A percentile compares a stretch with the other conserved stretches of the same genome.
Evolutionary conservation across 331 rosid genomes (phyloP).

Genomic region (Ulmus americana): DNA sequence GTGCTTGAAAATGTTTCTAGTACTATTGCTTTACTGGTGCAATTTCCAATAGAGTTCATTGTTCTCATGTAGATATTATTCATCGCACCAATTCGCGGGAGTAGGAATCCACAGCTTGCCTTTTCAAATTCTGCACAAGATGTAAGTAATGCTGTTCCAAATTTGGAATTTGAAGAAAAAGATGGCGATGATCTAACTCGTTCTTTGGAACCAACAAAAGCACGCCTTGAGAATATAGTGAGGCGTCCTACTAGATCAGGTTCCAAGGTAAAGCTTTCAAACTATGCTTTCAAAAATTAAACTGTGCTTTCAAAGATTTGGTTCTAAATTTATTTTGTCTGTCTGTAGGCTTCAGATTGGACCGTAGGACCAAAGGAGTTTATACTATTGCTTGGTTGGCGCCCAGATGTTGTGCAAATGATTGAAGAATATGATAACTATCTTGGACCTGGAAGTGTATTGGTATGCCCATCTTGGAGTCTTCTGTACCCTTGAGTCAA

Average conservation of each 20-base stretch:
- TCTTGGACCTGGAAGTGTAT: constrained; percentile 91
- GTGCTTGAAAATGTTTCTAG: not conserved
- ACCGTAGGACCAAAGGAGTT: constrained; percentile 74
- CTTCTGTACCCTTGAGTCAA: not conserved
- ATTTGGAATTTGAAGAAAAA: constrained; percentile 39
- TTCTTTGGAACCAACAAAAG: constrained; percentile 39
- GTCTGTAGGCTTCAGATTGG: constrained; percentile 60
- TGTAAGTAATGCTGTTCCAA: constrained; percentile 32
- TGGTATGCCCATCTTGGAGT: constrained; percentile 50
- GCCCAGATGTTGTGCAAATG: constrained; percentile 72
- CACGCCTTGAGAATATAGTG: constrained; percentile 49
- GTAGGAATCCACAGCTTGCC: constrained; percentile 25
- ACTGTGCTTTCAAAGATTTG: constrained; percentile 9
- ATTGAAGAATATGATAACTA: constrained; percentile 90
- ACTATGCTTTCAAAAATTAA: constrained; percentile 3
- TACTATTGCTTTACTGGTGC: not conserved
- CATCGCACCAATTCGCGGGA: constrained; percentile 57
- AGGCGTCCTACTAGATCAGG: constrained; percentile 59
- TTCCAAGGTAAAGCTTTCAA: constrained; percentile 57
- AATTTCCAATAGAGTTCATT: constrained; percentile 19
- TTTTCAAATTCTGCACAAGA: constrained; percentile 29
- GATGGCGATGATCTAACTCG: constrained; percentile 18
- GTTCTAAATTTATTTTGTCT: not conserved
- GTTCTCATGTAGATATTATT: constrained; percentile 54
- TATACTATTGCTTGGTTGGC: constrained; percentile 92